Conservation (phyloP, 2,329 filamentous ascomycete species). For the Sporothrix variecibatus region DNA sequence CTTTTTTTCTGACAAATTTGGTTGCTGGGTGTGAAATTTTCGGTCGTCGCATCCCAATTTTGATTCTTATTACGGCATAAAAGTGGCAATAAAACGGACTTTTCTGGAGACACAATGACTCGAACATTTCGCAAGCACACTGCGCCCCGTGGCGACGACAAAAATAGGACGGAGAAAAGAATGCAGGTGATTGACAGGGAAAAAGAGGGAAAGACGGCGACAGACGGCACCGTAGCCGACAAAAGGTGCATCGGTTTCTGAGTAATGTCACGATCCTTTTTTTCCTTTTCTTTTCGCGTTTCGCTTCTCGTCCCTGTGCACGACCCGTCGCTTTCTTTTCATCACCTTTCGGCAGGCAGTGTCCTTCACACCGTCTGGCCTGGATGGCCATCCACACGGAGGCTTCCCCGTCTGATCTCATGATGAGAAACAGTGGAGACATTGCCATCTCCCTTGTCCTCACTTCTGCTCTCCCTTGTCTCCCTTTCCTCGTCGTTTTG, state of each 20-base stretch:
- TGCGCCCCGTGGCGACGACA: conserved; percentile 17
- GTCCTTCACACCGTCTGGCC: background rate
- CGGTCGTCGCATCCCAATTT: conserved; percentile 12
- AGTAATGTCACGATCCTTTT: background rate
- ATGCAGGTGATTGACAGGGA: background rate
- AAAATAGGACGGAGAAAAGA: conserved; percentile 9
- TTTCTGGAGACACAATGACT: conserved; percentile 8
- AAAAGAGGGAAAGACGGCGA: background rate
- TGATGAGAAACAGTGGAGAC: conserved; percentile 22
- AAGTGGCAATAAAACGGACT: conserved; percentile 6
- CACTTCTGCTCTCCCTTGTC: background rate
- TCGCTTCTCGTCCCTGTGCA: background rate
- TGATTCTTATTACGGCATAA: conserved; percentile 16
- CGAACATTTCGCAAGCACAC: background rate
- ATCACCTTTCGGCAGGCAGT: background rate
- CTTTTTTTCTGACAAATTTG: background rate
- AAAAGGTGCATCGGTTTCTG: background rate
- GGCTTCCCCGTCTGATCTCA: conserved; percentile 21
- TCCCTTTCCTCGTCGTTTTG: background rate
- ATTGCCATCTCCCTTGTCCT: background rate
- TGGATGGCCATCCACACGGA: conserved; percentile 16
- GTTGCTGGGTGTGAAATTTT: background rate
- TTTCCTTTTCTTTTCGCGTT: background rate
- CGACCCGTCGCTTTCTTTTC: background rate
- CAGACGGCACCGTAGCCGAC: conserved; percentile 1